phyloP scores from a whole-genome alignment of 2,329 filamentous ascomycete species.

The Cordyceps javanica region DNA sequence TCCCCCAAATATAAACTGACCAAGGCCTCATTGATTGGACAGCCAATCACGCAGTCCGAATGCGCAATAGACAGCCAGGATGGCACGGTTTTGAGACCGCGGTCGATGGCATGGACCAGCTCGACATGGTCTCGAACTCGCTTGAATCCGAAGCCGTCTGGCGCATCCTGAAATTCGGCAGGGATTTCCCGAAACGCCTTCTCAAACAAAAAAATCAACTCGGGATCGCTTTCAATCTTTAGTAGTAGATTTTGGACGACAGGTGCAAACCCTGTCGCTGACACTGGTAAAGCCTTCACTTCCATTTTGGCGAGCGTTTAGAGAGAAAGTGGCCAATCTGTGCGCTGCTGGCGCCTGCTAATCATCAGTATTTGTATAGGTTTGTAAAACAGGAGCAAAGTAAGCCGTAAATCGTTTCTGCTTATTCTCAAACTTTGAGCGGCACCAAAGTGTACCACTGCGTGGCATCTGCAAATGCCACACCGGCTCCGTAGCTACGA shows the following conservation, averaged over 20 bases:
- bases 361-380: too few species aligned
- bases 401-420: too few species aligned
- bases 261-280: neutral
- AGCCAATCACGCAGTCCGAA: neutral
- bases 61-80: neutral
- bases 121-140: neutral
- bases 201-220: neutral
- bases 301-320: neutral
- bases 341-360: too few species aligned
- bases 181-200: neutral
- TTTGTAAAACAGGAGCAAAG: too few species aligned
- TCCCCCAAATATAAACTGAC: too few species aligned
- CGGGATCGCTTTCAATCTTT: neutral
- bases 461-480: too few species aligned
- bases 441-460: too few species aligned
- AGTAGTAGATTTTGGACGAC: neutral
- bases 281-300: neutral
- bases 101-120: neutral
- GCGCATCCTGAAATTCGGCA: neutral
- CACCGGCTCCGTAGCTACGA: too few species aligned
- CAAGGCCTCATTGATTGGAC: neutral
- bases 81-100: neutral
- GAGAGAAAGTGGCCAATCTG: too few species aligned
- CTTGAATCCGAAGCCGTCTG: neutral
- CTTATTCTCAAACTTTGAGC: too few species aligned